phyloP scores from a whole-genome alignment of 2,329 filamentous ascomycete species.

The Xylaria sp. region DNA sequence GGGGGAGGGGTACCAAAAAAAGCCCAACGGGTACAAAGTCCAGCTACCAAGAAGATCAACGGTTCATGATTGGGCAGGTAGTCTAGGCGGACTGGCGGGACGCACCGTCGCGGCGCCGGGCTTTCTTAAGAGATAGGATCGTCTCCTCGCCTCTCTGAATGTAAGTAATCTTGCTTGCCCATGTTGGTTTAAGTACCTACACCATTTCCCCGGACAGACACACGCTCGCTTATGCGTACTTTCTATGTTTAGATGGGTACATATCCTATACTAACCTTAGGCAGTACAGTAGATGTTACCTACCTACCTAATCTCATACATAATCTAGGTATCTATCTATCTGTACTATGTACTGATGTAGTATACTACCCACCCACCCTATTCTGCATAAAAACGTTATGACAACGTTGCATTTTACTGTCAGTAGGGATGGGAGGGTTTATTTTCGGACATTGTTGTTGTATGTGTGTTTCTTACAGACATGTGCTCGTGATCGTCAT shows the following conservation, averaged over 20 bases:
- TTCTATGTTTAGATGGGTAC: slow-evolving; percentile 25
- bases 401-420: neutral
- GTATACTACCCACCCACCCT: neutral
- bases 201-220: neutral
- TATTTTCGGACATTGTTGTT: slow-evolving; percentile 1
- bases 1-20: neutral
- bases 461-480: neutral
- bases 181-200: too few species aligned
- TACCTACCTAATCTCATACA: neutral
- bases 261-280: neutral
- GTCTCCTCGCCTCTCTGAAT: too few species aligned
- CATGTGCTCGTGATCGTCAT: slow-evolving; percentile 1
- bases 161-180: neutral
- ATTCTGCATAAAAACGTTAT: neutral
- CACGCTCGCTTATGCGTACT: neutral
- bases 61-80: neutral
- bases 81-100: slow-evolving; percentile 14
- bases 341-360: too few species aligned
- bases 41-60: slow-evolving; percentile 20
- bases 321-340: too few species aligned
- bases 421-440: too few species aligned
- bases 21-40: too few species aligned
- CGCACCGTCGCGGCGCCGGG: slow-evolving; percentile 28
- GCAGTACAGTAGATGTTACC: neutral
- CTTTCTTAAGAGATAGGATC: neutral